Evolutionary conservation across 2,329 filamentous ascomycete genomes (phyloP).

Genomic region (Fusarium bulbicola): DNA sequence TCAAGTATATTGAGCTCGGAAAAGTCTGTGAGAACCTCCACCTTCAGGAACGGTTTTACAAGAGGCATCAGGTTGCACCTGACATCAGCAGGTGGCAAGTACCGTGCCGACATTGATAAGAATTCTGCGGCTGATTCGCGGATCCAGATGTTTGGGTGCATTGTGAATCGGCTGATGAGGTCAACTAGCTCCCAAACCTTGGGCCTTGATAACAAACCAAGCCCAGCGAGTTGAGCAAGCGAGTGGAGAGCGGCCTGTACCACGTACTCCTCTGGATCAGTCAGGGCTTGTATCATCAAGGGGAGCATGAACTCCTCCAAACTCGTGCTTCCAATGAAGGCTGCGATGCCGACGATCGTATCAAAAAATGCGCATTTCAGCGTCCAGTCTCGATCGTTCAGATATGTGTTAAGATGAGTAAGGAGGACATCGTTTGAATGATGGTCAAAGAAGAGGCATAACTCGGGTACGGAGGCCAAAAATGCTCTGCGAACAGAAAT

Average conservation of each 20-base stretch:
- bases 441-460: conserved; percentile 95
- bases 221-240: conserved; percentile 84
- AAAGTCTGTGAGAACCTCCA: conserved; percentile 71
- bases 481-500: conserved; percentile 90
- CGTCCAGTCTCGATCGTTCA: conserved; percentile 97
- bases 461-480: conserved; percentile 85
- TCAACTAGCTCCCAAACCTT: conserved; percentile 90
- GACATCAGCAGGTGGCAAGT: conserved; percentile 80
- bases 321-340: conserved; percentile 87
- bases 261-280: conserved; percentile 92
- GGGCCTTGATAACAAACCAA: conserved; percentile 85
- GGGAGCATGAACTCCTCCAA: conserved; percentile 96
- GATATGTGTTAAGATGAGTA: conserved; percentile 94
- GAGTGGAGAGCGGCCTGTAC: conserved; percentile 91
- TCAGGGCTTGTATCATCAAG: conserved; percentile 93
- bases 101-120: conserved; percentile 77
- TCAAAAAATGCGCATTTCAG: conserved; percentile 97
- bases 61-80: conserved; percentile 86
- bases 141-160: conserved; percentile 97
- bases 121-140: conserved; percentile 89
- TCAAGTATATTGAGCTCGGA: conserved; percentile 81
- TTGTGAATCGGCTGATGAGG: conserved; percentile 82
- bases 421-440: conserved; percentile 95
- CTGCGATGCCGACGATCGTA: conserved; percentile 89
- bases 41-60: conserved; percentile 82